Evolutionary conservation across 257 asterid species (phyloP), one percentile per base, ranked within the genome.

Genomic region (Salvia rosmarinus): DNA sequence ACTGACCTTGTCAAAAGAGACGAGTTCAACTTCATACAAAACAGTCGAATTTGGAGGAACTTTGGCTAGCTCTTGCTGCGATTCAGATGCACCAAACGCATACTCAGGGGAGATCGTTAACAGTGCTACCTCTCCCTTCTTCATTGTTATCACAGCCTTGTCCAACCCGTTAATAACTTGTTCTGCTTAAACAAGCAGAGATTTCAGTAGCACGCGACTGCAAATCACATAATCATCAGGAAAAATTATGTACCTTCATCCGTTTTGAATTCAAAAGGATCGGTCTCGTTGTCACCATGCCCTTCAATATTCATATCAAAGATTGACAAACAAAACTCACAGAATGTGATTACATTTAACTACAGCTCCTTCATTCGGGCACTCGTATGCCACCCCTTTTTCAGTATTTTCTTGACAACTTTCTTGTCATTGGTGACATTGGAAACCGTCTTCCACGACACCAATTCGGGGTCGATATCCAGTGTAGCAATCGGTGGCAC

Each of bases 321-420:
- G 10, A 37, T 51, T 19, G 9, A 57, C 5, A 16, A 9, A 63
- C 8, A 44, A 16, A 66, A 66, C n/a, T 25, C 56, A 52, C 13
- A 8, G 13, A 58, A 3, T 16, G 34, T 4, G n/a, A 77, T 74
- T 71, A 89, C 96, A 72, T 78, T 82, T 87, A 59, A 89, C 96
- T 20, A 82, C 73, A 12, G 91, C 85, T 75, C 91, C 89, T 80
- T 88, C 96, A 74, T 85, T 89, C 4, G 96, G 96, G 25, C 73
- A 79, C 63, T 89, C 96, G 40, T 85, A 87, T 23, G 91, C 94
- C 72, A 84, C 89, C 57, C 96, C 94, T 63, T 83, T 66, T 77
- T 82, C 35, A 87, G 35, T 46, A 82, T 89, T 77, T 86, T 88
- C 80, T 88, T 88, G 77, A 83, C 71, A 14, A 88, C 88, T 77